Evolutionary conservation across 257 asterid species (phyloP).

Genomic region (Solanum commersonii): DNA sequence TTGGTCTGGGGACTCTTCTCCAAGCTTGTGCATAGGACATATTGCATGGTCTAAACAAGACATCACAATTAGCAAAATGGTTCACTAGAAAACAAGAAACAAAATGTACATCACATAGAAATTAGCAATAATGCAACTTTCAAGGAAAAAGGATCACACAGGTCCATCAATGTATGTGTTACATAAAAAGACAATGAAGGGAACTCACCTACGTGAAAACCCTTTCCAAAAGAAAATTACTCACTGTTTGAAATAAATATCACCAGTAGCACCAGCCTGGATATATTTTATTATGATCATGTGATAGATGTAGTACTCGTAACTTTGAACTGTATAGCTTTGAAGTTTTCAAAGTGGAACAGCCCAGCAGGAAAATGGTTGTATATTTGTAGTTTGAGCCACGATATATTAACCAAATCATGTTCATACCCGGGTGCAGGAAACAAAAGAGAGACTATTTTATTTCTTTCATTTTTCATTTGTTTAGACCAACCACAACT

Average conservation of each 20-base stretch:
- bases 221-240: not conserved
- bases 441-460: not conserved
- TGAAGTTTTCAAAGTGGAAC: not conserved
- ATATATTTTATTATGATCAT: not conserved
- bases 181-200: not conserved
- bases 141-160: not conserved
- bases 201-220: not conserved
- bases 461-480: not conserved
- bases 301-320: not conserved
- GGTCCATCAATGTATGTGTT: not conserved
- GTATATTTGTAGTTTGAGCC: not conserved
- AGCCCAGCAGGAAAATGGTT: not conserved
- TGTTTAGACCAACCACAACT: not conserved
- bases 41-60: conserved; percentile 66
- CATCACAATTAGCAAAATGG: not conserved
- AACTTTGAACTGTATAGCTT: not conserved
- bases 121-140: not conserved
- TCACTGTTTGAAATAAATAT: not conserved
- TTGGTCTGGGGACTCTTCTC: conserved; percentile 78
- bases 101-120: not conserved
- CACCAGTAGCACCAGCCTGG: not conserved
- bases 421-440: not conserved
- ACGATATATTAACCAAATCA: not conserved
- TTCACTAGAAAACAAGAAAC: not conserved
- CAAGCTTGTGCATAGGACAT: conserved; percentile 58